These are phyloP conservation scores for Rubia occidens DNA, from an alignment of 305 asterid genomes.

Conservation along the genomic window DNA sequence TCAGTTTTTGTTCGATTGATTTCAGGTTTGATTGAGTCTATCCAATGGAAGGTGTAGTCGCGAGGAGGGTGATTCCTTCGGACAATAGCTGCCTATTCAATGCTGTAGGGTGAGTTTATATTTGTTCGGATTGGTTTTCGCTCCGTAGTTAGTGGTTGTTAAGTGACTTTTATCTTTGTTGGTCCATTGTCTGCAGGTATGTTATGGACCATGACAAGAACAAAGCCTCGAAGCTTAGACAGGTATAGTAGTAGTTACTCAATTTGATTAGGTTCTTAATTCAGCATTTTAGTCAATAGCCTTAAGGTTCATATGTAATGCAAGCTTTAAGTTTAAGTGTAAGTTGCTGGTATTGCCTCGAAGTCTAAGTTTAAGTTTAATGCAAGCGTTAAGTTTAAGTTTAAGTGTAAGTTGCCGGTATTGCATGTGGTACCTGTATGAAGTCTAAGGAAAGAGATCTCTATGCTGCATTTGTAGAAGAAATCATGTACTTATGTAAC, in stretches of 20 bases:
- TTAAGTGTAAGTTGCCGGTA: not conserved
- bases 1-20: slow-evolving; percentile 14
- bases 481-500: not conserved
- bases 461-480: not conserved
- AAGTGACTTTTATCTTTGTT: slow-evolving; percentile 11
- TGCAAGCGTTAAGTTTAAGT: not conserved
- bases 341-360: not conserved
- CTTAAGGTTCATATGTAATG: not conserved
- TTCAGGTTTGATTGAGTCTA: slow-evolving; percentile 24
- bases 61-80: slow-evolving; percentile 81
- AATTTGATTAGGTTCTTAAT: not conserved
- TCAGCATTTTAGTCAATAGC: not conserved
- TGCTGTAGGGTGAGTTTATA: slow-evolving; percentile 75
- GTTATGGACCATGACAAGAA: slow-evolving; percentile 84
- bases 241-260: slow-evolving; percentile 31
- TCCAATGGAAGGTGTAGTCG: slow-evolving; percentile 62
- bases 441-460: not conserved
- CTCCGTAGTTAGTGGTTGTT: not conserved
- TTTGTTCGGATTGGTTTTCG: not conserved
- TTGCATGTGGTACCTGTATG: not conserved
- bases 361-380: too few relatives aligned
- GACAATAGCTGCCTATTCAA: slow-evolving; percentile 94
- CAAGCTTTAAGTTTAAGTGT: not conserved
- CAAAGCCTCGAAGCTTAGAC: slow-evolving; percentile 80
- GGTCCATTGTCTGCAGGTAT: slow-evolving; percentile 40